phyloP scores from a whole-genome alignment of 2,329 filamentous ascomycete species.

The Verticillium albo-atrum region DNA sequence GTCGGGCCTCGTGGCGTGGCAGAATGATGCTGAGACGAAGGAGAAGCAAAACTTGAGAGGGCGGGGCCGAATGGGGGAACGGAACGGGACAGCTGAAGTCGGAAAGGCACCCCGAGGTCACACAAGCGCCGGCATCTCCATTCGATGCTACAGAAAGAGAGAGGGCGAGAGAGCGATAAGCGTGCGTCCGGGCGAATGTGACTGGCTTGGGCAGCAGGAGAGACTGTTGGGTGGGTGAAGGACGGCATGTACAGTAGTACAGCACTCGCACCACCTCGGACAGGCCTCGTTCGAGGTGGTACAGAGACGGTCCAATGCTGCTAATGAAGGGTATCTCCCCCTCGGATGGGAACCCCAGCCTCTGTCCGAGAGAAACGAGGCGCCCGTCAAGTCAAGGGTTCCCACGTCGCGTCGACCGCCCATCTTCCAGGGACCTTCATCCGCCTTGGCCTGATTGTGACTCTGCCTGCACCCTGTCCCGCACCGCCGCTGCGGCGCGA shows the following conservation, averaged over 20 bases:
- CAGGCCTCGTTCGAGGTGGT: not conserved
- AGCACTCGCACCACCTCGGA: not conserved
- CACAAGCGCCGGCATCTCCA: not conserved
- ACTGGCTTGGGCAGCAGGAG: not conserved
- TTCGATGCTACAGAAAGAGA: no score
- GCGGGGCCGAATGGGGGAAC: not conserved
- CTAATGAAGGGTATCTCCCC: not conserved
- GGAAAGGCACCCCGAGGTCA: not conserved
- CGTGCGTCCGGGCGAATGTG: not conserved
- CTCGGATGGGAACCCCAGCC: not conserved
- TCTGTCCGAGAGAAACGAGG: not conserved
- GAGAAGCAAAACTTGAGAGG: not conserved
- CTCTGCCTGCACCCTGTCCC: not conserved
- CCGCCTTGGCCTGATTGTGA: not conserved
- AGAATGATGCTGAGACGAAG: not conserved
- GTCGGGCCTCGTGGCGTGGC: not conserved
- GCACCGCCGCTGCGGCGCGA: no score
- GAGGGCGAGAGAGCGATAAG: not conserved
- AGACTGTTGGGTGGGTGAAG: not conserved
- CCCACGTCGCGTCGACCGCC: not conserved
- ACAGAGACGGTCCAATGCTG: not conserved
- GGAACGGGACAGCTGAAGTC: not conserved
- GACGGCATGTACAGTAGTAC: not conserved
- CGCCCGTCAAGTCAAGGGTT: not conserved
- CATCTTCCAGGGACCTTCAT: not conserved